A percentile compares a stretch with the other conserved stretches of the same genome.
Conservation (phyloP, 305 asterid species). For the Salvia sclarea region DNA sequence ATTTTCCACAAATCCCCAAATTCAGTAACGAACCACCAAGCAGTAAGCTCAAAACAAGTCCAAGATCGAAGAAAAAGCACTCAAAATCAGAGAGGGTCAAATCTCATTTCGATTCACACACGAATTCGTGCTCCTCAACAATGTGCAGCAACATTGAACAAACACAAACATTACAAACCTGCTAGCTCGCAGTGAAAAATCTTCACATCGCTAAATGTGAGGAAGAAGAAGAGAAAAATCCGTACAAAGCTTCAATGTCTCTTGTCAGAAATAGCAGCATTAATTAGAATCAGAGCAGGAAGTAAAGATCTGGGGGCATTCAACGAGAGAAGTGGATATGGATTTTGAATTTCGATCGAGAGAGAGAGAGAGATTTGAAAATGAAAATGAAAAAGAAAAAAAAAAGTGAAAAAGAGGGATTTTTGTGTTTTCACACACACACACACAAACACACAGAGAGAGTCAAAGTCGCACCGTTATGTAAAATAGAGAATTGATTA, state of each 20-base stretch:
- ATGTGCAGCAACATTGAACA: slow-evolving; percentile 27
- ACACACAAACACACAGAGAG: neutral
- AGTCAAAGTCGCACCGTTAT: slow-evolving; percentile 21
- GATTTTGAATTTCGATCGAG: slow-evolving; percentile 49
- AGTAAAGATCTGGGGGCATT: slow-evolving; percentile 43
- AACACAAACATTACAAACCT: slow-evolving; percentile 46
- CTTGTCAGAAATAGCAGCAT: slow-evolving; percentile 23
- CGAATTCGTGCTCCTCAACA: slow-evolving; percentile 12
- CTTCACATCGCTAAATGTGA: slow-evolving; percentile 22
- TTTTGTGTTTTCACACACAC: neutral
- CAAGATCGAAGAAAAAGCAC: slow-evolving; percentile 29
- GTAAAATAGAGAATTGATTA: slow-evolving; percentile 25
- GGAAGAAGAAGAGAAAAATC: no score
- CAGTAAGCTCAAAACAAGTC: slow-evolving; percentile 22
- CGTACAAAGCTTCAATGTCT: slow-evolving; percentile 29
- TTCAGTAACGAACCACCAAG: slow-evolving; percentile 22
- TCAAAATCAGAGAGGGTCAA: slow-evolving; percentile 35
- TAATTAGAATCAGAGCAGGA: neutral
- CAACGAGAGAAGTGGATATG: slow-evolving; percentile 19
- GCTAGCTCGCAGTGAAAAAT: slow-evolving; percentile 37
- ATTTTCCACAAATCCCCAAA: slow-evolving; percentile 35
- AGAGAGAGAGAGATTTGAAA: slow-evolving; percentile 39
- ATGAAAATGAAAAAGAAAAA: slow-evolving; percentile 2
- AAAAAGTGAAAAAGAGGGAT: neutral
- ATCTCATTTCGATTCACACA: slow-evolving; percentile 22